Percentiles rank a stretch among this genome's conserved stretches.
Conservation (phyloP, 768 basidiomycete genomes). For the Tricholoma hemisulphureum region DNA sequence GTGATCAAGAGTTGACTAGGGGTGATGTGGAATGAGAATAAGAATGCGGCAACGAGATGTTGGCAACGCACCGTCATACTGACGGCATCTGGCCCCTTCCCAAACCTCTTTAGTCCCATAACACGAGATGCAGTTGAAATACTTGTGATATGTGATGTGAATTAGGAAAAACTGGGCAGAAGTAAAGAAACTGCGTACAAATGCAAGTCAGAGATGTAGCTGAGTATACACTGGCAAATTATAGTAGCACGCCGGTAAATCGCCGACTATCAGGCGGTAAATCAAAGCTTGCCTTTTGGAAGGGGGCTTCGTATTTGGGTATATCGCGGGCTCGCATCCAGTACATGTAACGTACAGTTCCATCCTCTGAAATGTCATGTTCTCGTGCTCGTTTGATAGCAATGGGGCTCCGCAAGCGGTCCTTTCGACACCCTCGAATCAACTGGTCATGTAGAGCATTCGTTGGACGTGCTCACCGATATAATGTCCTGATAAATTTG, state of each 20-base stretch:
- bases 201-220: conserved; percentile 75
- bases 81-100: conserved; percentile 48
- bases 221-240: conserved; percentile 62
- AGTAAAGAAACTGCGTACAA: conserved; percentile 51
- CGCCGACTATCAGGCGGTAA: not conserved
- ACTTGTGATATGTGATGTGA: conserved; percentile 34
- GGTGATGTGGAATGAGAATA: conserved; percentile 2
- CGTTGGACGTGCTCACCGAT: conserved; percentile 20
- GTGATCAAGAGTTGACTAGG: conserved; percentile 76
- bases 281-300: conserved; percentile 61
- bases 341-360: conserved; percentile 56
- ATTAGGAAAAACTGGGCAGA: not conserved
- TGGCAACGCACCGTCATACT: conserved; percentile 58
- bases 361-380: conserved; percentile 41
- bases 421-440: conserved; percentile 38
- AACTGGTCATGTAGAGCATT: not conserved
- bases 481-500: conserved; percentile 32
- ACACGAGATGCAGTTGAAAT: conserved; percentile 53
- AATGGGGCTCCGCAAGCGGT: conserved; percentile 67
- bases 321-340: conserved; percentile 79
- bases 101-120: conserved; percentile 50
- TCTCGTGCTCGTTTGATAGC: conserved; percentile 55
- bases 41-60: not conserved
- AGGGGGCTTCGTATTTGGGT: conserved; percentile 64
- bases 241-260: not conserved